Conservation (phyloP, 306 rosid genomes). For the Astragalus membranaceus region DNA sequence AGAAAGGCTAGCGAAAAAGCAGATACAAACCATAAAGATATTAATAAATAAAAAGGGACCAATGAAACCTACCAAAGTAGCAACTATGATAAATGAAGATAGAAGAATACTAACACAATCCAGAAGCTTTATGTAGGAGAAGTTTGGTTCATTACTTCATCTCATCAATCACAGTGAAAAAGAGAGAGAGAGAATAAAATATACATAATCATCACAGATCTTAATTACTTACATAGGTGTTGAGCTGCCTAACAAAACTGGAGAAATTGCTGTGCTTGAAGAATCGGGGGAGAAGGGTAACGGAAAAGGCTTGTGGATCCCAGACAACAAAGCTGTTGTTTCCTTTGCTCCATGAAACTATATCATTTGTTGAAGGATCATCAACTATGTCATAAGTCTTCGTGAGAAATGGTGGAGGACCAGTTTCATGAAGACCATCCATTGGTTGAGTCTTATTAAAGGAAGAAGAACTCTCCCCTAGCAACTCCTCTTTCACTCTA, state of each 20-base stretch:
- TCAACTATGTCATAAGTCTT: constrained; percentile 84
- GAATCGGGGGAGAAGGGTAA: constrained; percentile 64
- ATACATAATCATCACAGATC: not conserved
- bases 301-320: constrained; percentile 69
- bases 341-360: constrained; percentile 73
- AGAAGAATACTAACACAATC: not conserved
- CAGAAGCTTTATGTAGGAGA: not conserved
- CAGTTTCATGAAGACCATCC: constrained; percentile 56
- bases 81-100: not conserved
- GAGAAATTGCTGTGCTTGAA: constrained; percentile 96
- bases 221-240: constrained; percentile 65
- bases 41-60: not conserved
- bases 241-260: constrained; percentile 91
- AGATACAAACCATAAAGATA: no score
- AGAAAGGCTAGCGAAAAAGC: no score
- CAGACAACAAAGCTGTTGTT: constrained; percentile 81
- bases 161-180: not conserved
- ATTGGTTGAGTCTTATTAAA: constrained; percentile 41
- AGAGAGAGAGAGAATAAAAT: not conserved
- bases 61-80: not conserved
- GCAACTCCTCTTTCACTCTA: constrained; percentile 42
- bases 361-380: constrained; percentile 53
- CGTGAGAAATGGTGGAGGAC: constrained; percentile 84
- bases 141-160: not conserved
- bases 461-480: constrained; percentile 22